phyloP scores from a whole-genome alignment of 139 green algal genomes.

The Diplosphaera chodatii region DNA sequence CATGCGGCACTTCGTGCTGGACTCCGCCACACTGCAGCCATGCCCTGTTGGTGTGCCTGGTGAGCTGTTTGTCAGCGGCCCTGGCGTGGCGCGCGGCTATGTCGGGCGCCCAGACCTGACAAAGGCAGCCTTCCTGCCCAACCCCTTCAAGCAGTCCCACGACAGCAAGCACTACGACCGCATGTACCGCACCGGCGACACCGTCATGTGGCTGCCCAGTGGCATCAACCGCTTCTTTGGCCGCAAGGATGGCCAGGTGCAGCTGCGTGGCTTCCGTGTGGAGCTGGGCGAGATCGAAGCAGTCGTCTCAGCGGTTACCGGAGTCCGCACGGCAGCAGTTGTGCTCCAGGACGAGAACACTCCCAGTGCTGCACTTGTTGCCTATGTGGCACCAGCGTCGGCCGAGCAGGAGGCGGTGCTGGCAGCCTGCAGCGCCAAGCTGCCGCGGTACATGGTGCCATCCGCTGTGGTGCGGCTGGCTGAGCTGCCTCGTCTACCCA shows the following conservation, averaged over 20 bases:
- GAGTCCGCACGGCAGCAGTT: neutral
- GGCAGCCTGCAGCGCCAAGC: neutral
- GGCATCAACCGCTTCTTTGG: neutral
- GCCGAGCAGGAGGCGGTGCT: neutral
- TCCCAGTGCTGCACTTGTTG: neutral
- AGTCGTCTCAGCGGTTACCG: neutral
- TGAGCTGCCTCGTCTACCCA: constrained; percentile 12
- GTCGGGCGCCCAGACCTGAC: constrained; percentile 10
- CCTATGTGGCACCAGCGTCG: neutral
- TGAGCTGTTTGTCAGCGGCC: neutral
- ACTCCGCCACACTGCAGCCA: constrained; percentile 14
- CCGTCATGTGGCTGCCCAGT: constrained; percentile 1
- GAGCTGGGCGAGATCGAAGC: constrained; percentile 33
- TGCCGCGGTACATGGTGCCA: constrained; percentile 30
- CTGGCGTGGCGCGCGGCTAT: constrained; percentile 14
- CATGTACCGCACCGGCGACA: constrained; percentile 25
- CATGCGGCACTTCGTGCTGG: constrained; percentile 31
- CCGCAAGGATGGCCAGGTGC: constrained; percentile 1
- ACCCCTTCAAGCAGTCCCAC: neutral
- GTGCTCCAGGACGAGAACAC: constrained; percentile 8
- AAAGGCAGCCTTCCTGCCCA: neutral
- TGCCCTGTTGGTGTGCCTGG: constrained; percentile 16
- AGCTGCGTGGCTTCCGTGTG: constrained; percentile 23
- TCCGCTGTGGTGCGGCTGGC: constrained; percentile 1
- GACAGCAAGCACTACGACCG: constrained; percentile 1